Base-by-base conservation (phyloP, 1,284 basidiomycete genomes). In the Pyrrhoderma noxium region DNA sequence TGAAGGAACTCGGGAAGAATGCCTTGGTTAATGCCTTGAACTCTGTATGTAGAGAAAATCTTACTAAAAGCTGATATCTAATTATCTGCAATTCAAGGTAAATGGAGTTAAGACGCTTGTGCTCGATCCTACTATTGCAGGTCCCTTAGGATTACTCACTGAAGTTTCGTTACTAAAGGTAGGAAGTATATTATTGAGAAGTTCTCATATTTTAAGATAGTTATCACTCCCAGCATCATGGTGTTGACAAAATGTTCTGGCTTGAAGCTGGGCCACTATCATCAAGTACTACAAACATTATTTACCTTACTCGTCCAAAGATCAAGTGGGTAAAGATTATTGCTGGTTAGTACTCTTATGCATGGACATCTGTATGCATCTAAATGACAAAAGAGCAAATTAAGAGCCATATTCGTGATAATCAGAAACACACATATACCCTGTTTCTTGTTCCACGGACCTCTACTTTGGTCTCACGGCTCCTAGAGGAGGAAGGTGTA, bases 171-270 rank as follows among this genome's bases (percentile, higher is more conserved):
- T 93, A 18, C 73, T 99, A 54, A 96, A 97, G 80, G 93, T 93
- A 53, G 35, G 68, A 60, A 11, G 11, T 31, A 31, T 31, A 31
- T 44, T 21, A 43, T 16, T 37, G 35, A 9, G n/a, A 31, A 45
- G 18, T 4, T 34, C 16, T 18, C 21, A 45, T 31, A 18, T 37
- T 34, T 41, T 22, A 47, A 38, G 38, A 47, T n/a, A n/a, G n/a
- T n/a, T n/a, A n/a, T 47, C 47, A 57, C 51, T 19, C 11, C 44
- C 35, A 97, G 89, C 90, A 97, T 65, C 94, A 98, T 78, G 94
- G 93, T 3, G 93, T 99, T 3, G 95, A 98, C 70, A 96, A 96
- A 73, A 95, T 99, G 88, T 97, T 96, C 68, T 99, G 96, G 96
- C 81, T 99, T 22, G 96, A 99, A 67, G 65, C 82, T 7, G 93